Percentiles rank a stretch among this genome's conserved stretches.
These are phyloP conservation scores for Hypocrella siamensis DNA, from an alignment of 2,329 filamentous ascomycete genomes.

Conservation along the genomic window DNA sequence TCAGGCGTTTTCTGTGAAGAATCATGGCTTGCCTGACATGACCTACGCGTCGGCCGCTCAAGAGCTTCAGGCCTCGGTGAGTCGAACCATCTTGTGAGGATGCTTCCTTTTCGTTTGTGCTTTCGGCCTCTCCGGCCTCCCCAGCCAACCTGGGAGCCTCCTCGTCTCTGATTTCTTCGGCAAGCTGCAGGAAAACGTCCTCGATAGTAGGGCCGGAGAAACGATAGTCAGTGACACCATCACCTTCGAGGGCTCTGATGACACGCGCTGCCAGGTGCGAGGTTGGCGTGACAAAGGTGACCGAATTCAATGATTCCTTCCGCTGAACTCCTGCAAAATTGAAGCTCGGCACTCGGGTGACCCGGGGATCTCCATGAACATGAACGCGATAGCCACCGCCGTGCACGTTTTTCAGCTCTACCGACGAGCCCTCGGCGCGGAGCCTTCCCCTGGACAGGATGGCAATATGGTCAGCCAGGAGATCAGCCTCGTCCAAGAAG, in stretches of 20 bases:
- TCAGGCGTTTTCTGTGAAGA: slow-evolving; percentile 62
- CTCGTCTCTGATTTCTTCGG: slow-evolving; percentile 58
- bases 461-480: slow-evolving; percentile 76
- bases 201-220: slow-evolving; percentile 84
- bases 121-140: slow-evolving; percentile 7
- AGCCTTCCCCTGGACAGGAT: slow-evolving; percentile 75
- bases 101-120: slow-evolving; percentile 8
- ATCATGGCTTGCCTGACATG: slow-evolving; percentile 57
- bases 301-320: slow-evolving; percentile 51
- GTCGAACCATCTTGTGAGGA: slow-evolving; percentile 7
- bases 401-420: slow-evolving; percentile 66
- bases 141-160: slow-evolving; percentile 12
- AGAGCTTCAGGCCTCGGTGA: slow-evolving; percentile 33
- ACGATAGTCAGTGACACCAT: slow-evolving; percentile 60
- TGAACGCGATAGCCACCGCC: slow-evolving; percentile 78
- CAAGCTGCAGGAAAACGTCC: slow-evolving; percentile 77
- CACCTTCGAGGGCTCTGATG: slow-evolving; percentile 51
- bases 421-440: slow-evolving; percentile 69
- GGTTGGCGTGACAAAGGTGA: slow-evolving; percentile 54
- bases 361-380: slow-evolving; percentile 42
- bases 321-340: slow-evolving; percentile 38
- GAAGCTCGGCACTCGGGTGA: slow-evolving; percentile 32
- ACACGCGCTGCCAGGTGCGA: slow-evolving; percentile 57
- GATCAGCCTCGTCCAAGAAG: slow-evolving; percentile 84
- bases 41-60: slow-evolving; percentile 53